Base-by-base conservation (phyloP, 1,284 basidiomycete genomes). In the Rhodotorula sp. region DNA sequence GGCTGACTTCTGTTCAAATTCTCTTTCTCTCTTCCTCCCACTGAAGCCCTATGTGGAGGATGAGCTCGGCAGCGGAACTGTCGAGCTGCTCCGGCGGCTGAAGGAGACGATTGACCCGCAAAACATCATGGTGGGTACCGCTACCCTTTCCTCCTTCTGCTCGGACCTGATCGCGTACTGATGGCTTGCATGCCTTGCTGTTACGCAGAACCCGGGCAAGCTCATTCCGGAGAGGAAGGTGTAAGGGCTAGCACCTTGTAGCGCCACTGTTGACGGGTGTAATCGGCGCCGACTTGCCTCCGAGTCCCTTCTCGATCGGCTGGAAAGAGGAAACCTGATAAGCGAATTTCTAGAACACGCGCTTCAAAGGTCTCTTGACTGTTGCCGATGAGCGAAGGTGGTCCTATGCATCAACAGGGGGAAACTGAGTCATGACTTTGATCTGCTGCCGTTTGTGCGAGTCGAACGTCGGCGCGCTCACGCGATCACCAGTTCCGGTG, bases 41-140 rank as follows among this genome's bases (percentile, higher is more conserved):
- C 31, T 16, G 14, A 21, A 71, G 68, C 59, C 63, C 1, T 78
- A 78, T 64, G 64, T 79, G 47, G 77, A 74, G 54, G 65, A 66
- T 52, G 78, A 79, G 68, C 71, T 79, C 2, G 78, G 78, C 0
- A 43, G 62, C 10, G 77, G 76, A 0, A 79, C 78, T 10, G 64
- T 79, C 23, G 72, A 78, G 31, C 49, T 79, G 4, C 56, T 79
- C 50, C 62, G 76, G 21, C 18, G 57, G 21, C 63, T 79, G 70
- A 79, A 79, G 71, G 45, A 67, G 34, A 49, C 58, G 18, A 50
- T 79, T 28, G 77, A 79, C 60, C 77, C 78, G 38, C 68, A 72
- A 48, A 76, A 77, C 60, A 78, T 78, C 50, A 77, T 78, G 76
- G 73, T 75, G 19, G 23, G 70, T 4, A 26, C 21, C 6, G 8